Evolutionary conservation across 768 basidiomycete species (phyloP), one percentile per base, ranked within the genome.

Genomic region (Neoboletus subvelutipes): DNA sequence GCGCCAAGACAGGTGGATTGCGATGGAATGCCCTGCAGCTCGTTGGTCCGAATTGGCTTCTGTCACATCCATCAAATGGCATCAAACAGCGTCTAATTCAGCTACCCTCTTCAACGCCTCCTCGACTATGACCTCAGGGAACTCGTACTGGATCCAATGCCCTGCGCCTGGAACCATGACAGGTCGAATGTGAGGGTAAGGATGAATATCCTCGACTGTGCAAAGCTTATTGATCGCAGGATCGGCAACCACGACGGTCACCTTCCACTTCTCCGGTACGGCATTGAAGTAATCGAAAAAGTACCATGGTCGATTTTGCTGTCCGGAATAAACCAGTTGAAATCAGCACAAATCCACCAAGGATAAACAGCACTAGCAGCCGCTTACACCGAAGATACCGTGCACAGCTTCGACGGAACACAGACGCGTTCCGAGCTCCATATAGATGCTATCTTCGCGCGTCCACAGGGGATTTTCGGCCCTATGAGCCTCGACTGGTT

Each of bases 141-240:
- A 58, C 33, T 72, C 69, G 22, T 36, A 56, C 34, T 70, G 70
- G 18, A 72, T 66, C 60, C 62, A 72, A 45, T 70, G 69, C 2
- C 58, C 58, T 3, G 60, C 57, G 0, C 66, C 64, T 0, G 60
- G 56, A 1, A 71, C 51, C 9, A 54, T 22, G 11, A 62, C 46
- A 1, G 29, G 18, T 17, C 49, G 56, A 18, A 66, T 37, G 26
- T 56, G 59, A 10, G 62, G 56, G 37, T 62, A 65, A 15, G 63
- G 34, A 17, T 37, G 36, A 31, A 70, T 7, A 5, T 65, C 46
- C 11, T 66, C 55, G 5, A 57, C 34, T 1, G 7, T 1, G 22
- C 56, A 55, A 8, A 55, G 0, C 1, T 43, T 7, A 9, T 36
- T 7, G 8, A 52, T 17, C 1, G 40, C n/a, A 12, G 70, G 69